These are phyloP conservation scores for Cicer cuneatum DNA, from an alignment of 306 rosid genomes.

Conservation along the genomic window DNA sequence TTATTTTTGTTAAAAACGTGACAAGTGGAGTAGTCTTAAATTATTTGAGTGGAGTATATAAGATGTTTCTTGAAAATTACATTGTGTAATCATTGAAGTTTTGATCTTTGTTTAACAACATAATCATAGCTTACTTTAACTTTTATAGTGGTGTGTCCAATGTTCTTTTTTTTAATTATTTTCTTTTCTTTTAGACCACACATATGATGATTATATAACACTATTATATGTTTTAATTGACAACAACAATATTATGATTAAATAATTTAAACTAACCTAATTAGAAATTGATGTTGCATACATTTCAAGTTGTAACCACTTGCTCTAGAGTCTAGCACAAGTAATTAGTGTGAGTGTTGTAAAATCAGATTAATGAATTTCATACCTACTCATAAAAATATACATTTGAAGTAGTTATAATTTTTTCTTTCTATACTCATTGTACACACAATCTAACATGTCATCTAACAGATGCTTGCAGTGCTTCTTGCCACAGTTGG, in stretches of 20 bases:
- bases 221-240: slow-evolving; percentile 1
- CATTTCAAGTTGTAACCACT: no score
- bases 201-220: slow-evolving; percentile 7
- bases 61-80: slow-evolving; percentile 48
- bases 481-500: slow-evolving; percentile 78
- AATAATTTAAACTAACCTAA: slow-evolving; percentile 44
- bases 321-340: no score
- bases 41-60: slow-evolving; percentile 35
- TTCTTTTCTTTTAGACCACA: slow-evolving; percentile 36
- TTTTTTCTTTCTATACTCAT: slow-evolving; percentile 16
- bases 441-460: slow-evolving; percentile 32
- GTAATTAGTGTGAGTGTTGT: no score
- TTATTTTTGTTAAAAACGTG: slow-evolving; percentile 24
- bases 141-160: slow-evolving; percentile 66
- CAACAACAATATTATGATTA: slow-evolving; percentile 4
- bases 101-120: slow-evolving; percentile 48
- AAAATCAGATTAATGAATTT: no score
- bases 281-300: neutral
- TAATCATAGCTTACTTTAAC: slow-evolving; percentile 62
- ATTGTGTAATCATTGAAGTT: slow-evolving; percentile 46
- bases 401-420: neutral
- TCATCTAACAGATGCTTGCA: slow-evolving; percentile 62
- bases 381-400: no score
- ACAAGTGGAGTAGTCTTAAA: slow-evolving; percentile 10
- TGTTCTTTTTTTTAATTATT: slow-evolving; percentile 17